A percentile compares a stretch with the other conserved stretches of the same genome.
These are phyloP conservation scores for Citrus medica DNA, from an alignment of 345 rosid species.

Conservation along the genomic window DNA sequence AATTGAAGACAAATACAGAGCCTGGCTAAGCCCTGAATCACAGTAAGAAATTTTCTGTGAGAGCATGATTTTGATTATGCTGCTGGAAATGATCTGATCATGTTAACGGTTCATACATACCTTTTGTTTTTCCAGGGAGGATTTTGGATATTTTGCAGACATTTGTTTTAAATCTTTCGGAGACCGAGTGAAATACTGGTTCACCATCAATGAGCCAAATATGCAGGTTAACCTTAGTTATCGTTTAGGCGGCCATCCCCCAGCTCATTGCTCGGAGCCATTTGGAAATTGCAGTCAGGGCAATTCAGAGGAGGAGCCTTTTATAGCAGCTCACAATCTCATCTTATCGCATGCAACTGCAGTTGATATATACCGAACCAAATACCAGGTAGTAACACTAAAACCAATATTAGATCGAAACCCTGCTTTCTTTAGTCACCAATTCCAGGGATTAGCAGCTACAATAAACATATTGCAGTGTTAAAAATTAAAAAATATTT, in stretches of 20 bases:
- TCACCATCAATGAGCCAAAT: constrained; percentile 64
- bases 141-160: constrained; percentile 50
- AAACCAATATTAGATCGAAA: background rate
- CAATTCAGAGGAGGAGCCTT: constrained; percentile 51
- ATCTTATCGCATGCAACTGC: constrained; percentile 35
- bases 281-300: constrained; percentile 54
- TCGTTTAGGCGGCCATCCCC: constrained; percentile 36
- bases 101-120: background rate
- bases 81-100: background rate
- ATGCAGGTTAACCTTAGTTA: constrained; percentile 28
- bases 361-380: constrained; percentile 16
- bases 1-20: constrained; percentile 61
- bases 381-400: constrained; percentile 24
- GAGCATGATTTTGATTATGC: background rate
- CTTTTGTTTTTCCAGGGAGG: constrained; percentile 29
- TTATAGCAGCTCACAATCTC: constrained; percentile 48
- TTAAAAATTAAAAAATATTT: no score
- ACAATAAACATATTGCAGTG: no score
- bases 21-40: constrained; percentile 68
- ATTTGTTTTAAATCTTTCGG: constrained; percentile 61
- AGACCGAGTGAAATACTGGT: constrained; percentile 60
- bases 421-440: background rate
- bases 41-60: constrained; percentile 35
- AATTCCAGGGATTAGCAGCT: no score
- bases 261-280: constrained; percentile 44